phyloP scores from a whole-genome alignment of 345 rosid species.

The Brassica rapa region DNA sequence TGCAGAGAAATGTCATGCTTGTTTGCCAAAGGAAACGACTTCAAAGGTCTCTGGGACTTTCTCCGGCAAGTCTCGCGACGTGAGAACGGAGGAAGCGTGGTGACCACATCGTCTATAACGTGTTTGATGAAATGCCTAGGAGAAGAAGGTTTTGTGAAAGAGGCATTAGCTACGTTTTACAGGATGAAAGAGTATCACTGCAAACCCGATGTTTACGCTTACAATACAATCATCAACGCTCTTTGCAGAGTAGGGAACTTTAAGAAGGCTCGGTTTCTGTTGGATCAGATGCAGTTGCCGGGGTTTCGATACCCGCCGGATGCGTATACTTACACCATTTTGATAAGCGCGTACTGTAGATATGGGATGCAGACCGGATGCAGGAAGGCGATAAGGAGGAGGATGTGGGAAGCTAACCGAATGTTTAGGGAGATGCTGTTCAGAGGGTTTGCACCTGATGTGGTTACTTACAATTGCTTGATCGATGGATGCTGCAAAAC shows the following conservation, averaged over 20 bases:
- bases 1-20: conserved; percentile 77
- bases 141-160: conserved; percentile 79
- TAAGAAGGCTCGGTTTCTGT: conserved; percentile 71
- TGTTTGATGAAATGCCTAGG: conserved; percentile 94
- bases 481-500: conserved; percentile 89
- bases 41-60: conserved; percentile 68
- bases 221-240: conserved; percentile 66
- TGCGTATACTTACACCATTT: conserved; percentile 64
- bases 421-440: conserved; percentile 77
- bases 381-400: conserved; percentile 73
- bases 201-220: conserved; percentile 77
- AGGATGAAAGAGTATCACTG: conserved; percentile 75
- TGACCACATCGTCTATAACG: conserved; percentile 52
- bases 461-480: conserved; percentile 85
- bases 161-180: conserved; percentile 64
- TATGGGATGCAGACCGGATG: conserved; percentile 83
- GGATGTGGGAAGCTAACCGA: conserved; percentile 86
- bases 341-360: conserved; percentile 77
- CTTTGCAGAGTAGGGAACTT: conserved; percentile 82
- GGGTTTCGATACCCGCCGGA: conserved; percentile 79
- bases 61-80: conserved; percentile 55
- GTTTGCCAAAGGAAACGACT: conserved; percentile 60
- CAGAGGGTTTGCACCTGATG: conserved; percentile 80
- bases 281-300: conserved; percentile 83
- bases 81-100: conserved; percentile 43